Evolutionary conservation across 2,329 filamentous ascomycete species (phyloP), one percentile per base, ranked within the genome.

Genomic region (Ambrosiella cleistominuta): DNA sequence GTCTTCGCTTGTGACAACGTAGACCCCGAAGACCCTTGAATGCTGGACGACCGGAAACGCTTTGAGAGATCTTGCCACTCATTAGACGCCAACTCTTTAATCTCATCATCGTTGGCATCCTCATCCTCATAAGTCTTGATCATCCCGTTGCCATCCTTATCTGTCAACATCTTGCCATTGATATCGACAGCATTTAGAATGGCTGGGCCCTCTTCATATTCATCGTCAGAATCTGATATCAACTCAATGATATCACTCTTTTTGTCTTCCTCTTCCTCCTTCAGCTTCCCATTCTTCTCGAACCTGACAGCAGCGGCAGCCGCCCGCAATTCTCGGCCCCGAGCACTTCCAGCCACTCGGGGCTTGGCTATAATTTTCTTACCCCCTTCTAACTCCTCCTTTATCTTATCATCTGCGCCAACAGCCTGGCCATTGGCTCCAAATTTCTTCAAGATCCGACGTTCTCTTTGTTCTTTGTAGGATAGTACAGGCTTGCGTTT

Each of bases 231-330:
- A 56, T 57, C 57, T 38, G 57, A 57, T 13, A 51, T 49, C 13
- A 62, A 55, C 15, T 74, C 77, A 50, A 70, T 76, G 36, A 70
- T 72, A 1, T 70, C 72, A 6, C 72, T 17, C 37, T 59, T 74
- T 1, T 66, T 66, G 4, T 70, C 68, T 15, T 64, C 68, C 19
- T 68, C 69, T 35, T 62, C 61, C 15, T 66, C 65, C 17, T 71
- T 69, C 57, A 73, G 70, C 59, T 71, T 69, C 59, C 69, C 73
- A 11, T 63, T 53, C 65, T 77, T 69, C 47, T 80, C 84, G 60
- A 91, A 88, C 11, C 87, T 74, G 12, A 85, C 85, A 63, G 91
- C 67, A 1, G 87, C 87, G 1, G 87, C 87, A 5, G 85, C 85
- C 1, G 86, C 87, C 58, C 87, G 73, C 9, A 93, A 71, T 55